These are phyloP conservation scores for Schizopora paradoxa DNA, from an alignment of 1,284 basidiomycete genomes.

Conservation along the genomic window DNA sequence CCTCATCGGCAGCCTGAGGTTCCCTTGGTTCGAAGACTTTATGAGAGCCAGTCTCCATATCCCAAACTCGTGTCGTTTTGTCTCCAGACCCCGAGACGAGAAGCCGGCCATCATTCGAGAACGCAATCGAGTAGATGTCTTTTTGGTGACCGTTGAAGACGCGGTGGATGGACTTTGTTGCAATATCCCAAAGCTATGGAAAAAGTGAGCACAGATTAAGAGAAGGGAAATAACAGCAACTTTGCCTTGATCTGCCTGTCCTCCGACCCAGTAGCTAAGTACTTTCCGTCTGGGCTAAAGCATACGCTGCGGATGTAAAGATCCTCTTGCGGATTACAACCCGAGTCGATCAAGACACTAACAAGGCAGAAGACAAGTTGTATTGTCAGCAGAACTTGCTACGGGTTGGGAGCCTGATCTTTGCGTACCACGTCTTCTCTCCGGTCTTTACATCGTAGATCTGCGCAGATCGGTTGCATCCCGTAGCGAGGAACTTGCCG, in stretches of 20 bases:
- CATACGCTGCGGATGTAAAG: conserved; percentile 81
- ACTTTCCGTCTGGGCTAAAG: conserved; percentile 80
- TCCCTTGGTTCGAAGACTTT: conserved; percentile 58
- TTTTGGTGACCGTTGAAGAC: conserved; percentile 14
- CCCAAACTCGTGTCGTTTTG: conserved; percentile 6
- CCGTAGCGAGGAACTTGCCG: conserved; percentile 73
- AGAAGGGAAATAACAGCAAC: conserved; percentile 26
- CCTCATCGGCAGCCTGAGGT: conserved; percentile 38
- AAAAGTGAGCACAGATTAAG: background rate
- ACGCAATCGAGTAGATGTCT: conserved; percentile 18
- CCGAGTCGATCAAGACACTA: conserved; percentile 67
- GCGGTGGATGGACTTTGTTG: conserved; percentile 35
- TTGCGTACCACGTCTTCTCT: conserved; percentile 52
- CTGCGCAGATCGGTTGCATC: conserved; percentile 73
- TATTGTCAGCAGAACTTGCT: background rate
- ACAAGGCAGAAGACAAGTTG: conserved; percentile 14
- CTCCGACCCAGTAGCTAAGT: conserved; percentile 79
- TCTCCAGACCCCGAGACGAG: conserved; percentile 5
- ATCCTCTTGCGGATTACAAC: conserved; percentile 62
- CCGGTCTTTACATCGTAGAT: conserved; percentile 75
- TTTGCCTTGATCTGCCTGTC: conserved; percentile 76
- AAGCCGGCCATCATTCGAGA: conserved; percentile 3
- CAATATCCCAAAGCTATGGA: conserved; percentile 83
- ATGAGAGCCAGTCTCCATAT: conserved; percentile 42
- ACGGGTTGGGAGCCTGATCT: background rate